Base-by-base conservation (phyloP, 305 asterid genomes). In the Fraxinus baroniana region DNA sequence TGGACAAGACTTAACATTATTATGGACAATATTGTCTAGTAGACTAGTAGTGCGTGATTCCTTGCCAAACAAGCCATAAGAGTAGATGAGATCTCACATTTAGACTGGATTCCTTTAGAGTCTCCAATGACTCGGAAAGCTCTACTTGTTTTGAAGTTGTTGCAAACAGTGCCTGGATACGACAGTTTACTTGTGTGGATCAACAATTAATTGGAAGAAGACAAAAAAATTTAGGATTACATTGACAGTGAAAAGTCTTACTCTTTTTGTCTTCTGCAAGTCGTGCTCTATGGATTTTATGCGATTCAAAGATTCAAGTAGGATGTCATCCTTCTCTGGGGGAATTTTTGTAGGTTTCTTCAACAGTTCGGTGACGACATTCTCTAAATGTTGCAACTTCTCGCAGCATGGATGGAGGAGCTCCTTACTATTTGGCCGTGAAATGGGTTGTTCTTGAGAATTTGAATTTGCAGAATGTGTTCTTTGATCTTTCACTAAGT, bases 111-210 rank as follows among this genome's bases (percentile, higher is more conserved):
- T 91, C 98, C 86, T 88, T 94, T 83, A 96, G 85, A 72, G 84
- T 89, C 86, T 96, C 98, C 85, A 93, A 70, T 46, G 99, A 93
- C 78, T 91, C 96, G 10, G 97, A 93, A 39, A 96, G 97, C 86
- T 96, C 98, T 77, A 88, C 91, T 88, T 96, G 99, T 83, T 90
- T 93, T 49, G 97, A 93, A 71, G 98, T 90, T 55, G 98, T 92
- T 41, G 97, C 97, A 44, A 91, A 86, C 81, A 96, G 87, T 66
- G 97, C 97, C 99, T 96, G 83, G 60, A 86, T 66, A 32, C 4
- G 52, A 84, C 32, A 46, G 57, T 74, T 55, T 35, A 46, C 49
- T 71, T 49, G 68, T 73, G 57, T 41, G 49, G 30, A 66, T 84
- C 84, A 86, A 73, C 41, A 84, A 81, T 46, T 30, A 78, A 78